These are phyloP conservation scores for Apiospora saccharicola DNA, from an alignment of 2,329 filamentous ascomycete genomes.

Conservation along the genomic window DNA sequence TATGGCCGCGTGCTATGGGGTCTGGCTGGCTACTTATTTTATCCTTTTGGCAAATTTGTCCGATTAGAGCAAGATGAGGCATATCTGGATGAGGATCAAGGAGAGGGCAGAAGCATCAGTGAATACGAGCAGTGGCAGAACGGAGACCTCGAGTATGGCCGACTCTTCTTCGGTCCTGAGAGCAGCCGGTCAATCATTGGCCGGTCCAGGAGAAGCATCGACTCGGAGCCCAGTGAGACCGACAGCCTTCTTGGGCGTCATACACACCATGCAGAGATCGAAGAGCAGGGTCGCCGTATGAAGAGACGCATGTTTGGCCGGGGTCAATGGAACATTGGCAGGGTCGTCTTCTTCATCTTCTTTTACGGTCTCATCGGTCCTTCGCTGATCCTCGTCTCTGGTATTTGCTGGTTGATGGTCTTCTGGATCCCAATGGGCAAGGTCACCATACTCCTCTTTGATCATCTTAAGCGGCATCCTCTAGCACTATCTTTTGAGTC, in stretches of 20 bases:
- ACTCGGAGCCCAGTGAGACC: slow-evolving; percentile 83
- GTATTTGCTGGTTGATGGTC: slow-evolving; percentile 93
- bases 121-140: slow-evolving; percentile 99
- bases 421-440: slow-evolving; percentile 99
- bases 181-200: slow-evolving; percentile 82
- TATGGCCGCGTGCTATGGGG: slow-evolving; percentile 89
- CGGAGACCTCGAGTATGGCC: slow-evolving; percentile 93
- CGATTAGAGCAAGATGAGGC: slow-evolving; percentile 92
- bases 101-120: slow-evolving; percentile 94
- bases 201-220: slow-evolving; percentile 84
- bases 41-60: slow-evolving; percentile 97
- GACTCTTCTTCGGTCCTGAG: slow-evolving; percentile 92
- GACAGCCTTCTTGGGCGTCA: slow-evolving; percentile 82
- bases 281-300: slow-evolving; percentile 48
- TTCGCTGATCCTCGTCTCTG: slow-evolving; percentile 83
- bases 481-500: slow-evolving; percentile 93
- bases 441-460: slow-evolving; percentile 86
- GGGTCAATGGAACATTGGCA: slow-evolving; percentile 92
- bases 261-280: slow-evolving; percentile 43
- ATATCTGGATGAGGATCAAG: slow-evolving; percentile 92
- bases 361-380: slow-evolving; percentile 95
- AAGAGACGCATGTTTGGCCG: slow-evolving; percentile 93
- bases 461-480: slow-evolving; percentile 91
- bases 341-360: slow-evolving; percentile 94
- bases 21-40: slow-evolving; percentile 85